Evolutionary conservation across 768 basidiomycete species (phyloP).

Genomic region (Mycena haematopus): DNA sequence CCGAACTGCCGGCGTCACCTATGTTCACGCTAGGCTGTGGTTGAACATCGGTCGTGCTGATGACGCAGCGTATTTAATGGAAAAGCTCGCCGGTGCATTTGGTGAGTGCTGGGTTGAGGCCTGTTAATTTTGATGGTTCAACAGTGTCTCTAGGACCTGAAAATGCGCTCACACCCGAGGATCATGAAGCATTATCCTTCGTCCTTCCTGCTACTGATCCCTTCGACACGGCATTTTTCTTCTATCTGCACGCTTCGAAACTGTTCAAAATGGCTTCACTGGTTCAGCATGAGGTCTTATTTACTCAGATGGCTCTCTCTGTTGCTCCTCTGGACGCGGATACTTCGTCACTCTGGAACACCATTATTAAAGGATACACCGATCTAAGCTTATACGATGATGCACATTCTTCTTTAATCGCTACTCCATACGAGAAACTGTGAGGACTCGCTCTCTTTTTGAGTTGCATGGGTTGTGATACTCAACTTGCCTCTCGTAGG

Average conservation of each 20-base stretch:
- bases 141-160: constrained; percentile 48
- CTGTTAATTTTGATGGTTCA: constrained; percentile 17
- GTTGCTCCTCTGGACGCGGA: constrained; percentile 59
- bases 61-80: constrained; percentile 75
- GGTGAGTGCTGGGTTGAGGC: constrained; percentile 53
- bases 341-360: constrained; percentile 78
- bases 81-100: constrained; percentile 77
- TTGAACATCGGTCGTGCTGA: constrained; percentile 70
- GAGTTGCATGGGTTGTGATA: neutral
- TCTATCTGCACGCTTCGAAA: constrained; percentile 79
- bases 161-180: constrained; percentile 61
- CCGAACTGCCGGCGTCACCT: constrained; percentile 74
- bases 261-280: constrained; percentile 69
- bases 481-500: constrained; percentile 47
- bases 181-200: constrained; percentile 63
- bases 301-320: constrained; percentile 83
- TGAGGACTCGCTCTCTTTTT: constrained; percentile 50
- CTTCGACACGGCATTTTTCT: constrained; percentile 69
- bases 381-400: constrained; percentile 82
- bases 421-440: constrained; percentile 79
- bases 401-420: constrained; percentile 82
- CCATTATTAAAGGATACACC: constrained; percentile 75
- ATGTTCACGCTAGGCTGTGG: constrained; percentile 73
- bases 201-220: constrained; percentile 65
- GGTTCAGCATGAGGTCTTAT: constrained; percentile 69